Evolutionary conservation across 495 filamentous ascomycete species (phyloP).

Genomic region (Aspergillus mulundensis): DNA sequence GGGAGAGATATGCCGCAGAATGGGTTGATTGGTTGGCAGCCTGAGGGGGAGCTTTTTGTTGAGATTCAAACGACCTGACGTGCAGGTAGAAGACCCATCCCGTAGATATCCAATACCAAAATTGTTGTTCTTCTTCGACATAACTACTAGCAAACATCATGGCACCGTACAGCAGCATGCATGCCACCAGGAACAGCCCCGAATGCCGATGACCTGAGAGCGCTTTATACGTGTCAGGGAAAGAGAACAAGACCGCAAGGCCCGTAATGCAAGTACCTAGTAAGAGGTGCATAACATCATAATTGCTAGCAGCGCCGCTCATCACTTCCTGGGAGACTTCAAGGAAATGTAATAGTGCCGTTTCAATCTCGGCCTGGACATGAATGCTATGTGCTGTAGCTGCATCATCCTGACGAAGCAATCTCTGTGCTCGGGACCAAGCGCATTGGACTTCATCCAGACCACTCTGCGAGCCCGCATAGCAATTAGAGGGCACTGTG

Average conservation of each 20-base stretch:
- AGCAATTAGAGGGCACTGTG: conserved; percentile 37
- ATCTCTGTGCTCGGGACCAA: conserved; percentile 46
- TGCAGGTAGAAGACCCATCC: conserved; percentile 69
- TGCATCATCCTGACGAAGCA: conserved; percentile 13
- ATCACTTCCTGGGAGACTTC: conserved; percentile 67
- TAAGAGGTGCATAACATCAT: conserved; percentile 61
- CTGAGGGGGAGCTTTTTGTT: neutral
- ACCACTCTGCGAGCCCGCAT: conserved; percentile 30
- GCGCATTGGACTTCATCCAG: conserved; percentile 62
- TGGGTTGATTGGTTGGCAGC: neutral
- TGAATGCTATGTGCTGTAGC: neutral
- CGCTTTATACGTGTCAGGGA: conserved; percentile 21
- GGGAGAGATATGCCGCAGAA: neutral
- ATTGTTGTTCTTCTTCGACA: conserved; percentile 96
- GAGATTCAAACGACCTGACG: conserved; percentile 40
- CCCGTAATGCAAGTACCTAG: conserved; percentile 49
- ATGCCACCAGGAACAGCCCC: conserved; percentile 30
- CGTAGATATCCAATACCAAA: conserved; percentile 90
- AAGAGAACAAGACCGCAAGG: conserved; percentile 36
- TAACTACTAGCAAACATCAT: conserved; percentile 99
- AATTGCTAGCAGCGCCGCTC: conserved; percentile 87
- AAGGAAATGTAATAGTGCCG: conserved; percentile 52
- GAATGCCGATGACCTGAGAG: conserved; percentile 21
- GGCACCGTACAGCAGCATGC: conserved; percentile 57
- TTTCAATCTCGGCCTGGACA: conserved; percentile 16